Base-by-base conservation (phyloP, 441 rosid genomes). In the Pelargonium australe region DNA sequence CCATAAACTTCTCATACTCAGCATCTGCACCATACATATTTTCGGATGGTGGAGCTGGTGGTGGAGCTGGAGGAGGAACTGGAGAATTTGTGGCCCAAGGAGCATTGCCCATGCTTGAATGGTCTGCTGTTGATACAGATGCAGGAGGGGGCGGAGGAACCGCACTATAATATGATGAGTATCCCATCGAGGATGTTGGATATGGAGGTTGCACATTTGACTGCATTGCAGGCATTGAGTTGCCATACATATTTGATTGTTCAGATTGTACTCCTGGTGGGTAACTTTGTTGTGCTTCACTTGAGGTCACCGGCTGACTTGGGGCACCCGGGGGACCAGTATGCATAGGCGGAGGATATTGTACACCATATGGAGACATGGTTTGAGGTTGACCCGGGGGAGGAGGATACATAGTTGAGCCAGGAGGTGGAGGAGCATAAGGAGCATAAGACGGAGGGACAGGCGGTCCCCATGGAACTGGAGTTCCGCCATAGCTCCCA, bases 1-100 rank as follows among this genome's bases (percentile, higher is more conserved):
- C 86, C 98, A 95, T 90, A 77, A 95, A 92, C 82, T 90, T 95
- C 79, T 92, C 95, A 72, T 89, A 95, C 82, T 90, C 97, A 8
- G 91, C 81, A 78, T 92, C 97, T 11, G 87, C 84, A 79, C 88
- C 93, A 80, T 82, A 76, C 68, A 85, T 13, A 80, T 85, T 91
- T 72, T 85, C 96, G 40, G 84, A 79, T 81, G 90, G 70, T 12
- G 90, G 72, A 23, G 68, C 85, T 7, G 89, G 77, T 8, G 61
- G 61, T 55, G 61, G 61, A 14, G 10, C 61, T 55, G 61, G 61
- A 55, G 94, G 86, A 17, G 83, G 87, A 60, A 67, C 73, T 4
- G 90, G 86, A 49, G 87, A 89, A 70, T 82, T 85, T 40, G 87
- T 69, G 12, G 93, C 89, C 97, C 95, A 90, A 7, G 97, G 91